phyloP scores from a whole-genome alignment of 306 rosid species.

The Alnus glutinosa region DNA sequence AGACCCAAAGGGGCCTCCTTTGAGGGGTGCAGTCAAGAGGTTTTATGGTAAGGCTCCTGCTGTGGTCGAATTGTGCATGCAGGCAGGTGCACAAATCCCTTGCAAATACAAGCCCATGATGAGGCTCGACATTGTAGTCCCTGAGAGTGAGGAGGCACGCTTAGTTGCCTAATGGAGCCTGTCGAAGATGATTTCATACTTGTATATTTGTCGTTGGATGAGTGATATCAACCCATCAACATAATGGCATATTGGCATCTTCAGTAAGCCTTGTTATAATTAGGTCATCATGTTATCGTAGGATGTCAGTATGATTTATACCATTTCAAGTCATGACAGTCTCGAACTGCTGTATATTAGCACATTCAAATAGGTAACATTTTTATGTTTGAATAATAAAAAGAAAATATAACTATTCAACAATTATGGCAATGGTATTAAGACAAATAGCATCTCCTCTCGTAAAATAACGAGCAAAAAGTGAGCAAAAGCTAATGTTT shows the following conservation, averaged over 20 bases:
- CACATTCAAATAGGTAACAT: neutral
- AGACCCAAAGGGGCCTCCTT: conserved; percentile 72
- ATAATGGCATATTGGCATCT: neutral
- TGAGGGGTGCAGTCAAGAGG: conserved; percentile 58
- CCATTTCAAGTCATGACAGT: neutral
- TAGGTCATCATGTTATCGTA: neutral
- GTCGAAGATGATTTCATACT: neutral
- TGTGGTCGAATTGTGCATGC: conserved; percentile 84
- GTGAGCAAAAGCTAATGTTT: too few species aligned
- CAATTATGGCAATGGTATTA: conserved; percentile 1
- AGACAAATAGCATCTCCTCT: too few species aligned
- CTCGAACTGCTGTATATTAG: neutral
- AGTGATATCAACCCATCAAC: neutral
- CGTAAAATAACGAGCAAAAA: too few species aligned
- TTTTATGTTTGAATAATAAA: neutral
- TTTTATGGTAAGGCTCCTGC: conserved; percentile 94
- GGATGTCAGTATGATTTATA: neutral
- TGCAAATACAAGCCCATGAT: conserved; percentile 74
- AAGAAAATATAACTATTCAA: neutral
- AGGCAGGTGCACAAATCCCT: conserved; percentile 81
- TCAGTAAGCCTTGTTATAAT: neutral
- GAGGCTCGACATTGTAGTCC: conserved; percentile 95
- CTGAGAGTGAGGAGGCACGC: conserved; percentile 65
- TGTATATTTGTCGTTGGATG: neutral
- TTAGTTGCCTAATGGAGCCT: conserved; percentile 55